These are phyloP conservation scores for Beta macrorhiza DNA, from an alignment of 179 eudicot genomes.

Conservation along the genomic window DNA sequence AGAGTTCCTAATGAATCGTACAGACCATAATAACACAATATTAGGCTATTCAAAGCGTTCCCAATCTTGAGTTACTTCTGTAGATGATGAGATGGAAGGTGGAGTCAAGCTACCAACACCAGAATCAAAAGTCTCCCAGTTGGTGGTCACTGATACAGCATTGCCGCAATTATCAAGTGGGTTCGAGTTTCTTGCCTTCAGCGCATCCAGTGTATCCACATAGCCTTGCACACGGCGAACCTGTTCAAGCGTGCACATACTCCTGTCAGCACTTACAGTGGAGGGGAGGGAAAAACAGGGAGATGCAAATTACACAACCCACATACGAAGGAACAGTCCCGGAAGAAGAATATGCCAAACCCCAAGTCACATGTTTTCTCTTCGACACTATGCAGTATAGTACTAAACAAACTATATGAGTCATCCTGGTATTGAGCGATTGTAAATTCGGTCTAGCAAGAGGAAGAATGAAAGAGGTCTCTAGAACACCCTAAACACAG, in stretches of 20 bases:
- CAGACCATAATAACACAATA: neutral
- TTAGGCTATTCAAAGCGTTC: conserved; percentile 54
- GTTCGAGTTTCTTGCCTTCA: conserved; percentile 56
- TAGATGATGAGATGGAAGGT: conserved; percentile 45
- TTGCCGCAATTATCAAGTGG: conserved; percentile 35
- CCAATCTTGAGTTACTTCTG: conserved; percentile 65
- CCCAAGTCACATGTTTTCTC: neutral
- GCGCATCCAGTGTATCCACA: conserved; percentile 63
- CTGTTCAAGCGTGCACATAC: conserved; percentile 33
- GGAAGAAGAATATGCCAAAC: neutral
- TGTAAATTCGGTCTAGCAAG: no score
- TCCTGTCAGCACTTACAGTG: conserved; percentile 1
- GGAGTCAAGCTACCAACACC: conserved; percentile 51
- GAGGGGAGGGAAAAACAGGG: neutral
- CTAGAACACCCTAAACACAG: neutral
- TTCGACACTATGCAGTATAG: neutral
- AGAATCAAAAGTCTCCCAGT: conserved; percentile 62
- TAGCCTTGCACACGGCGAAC: conserved; percentile 75
- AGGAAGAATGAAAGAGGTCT: neutral
- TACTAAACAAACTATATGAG: neutral
- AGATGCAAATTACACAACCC: neutral
- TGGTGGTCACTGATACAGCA: conserved; percentile 43
- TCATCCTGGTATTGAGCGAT: neutral
- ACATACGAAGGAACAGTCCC: neutral
- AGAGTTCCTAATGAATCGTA: neutral